These are phyloP conservation scores for Debaryomyces tyrocola DNA, from an alignment of 805 yeast species.

Conservation along the genomic window DNA sequence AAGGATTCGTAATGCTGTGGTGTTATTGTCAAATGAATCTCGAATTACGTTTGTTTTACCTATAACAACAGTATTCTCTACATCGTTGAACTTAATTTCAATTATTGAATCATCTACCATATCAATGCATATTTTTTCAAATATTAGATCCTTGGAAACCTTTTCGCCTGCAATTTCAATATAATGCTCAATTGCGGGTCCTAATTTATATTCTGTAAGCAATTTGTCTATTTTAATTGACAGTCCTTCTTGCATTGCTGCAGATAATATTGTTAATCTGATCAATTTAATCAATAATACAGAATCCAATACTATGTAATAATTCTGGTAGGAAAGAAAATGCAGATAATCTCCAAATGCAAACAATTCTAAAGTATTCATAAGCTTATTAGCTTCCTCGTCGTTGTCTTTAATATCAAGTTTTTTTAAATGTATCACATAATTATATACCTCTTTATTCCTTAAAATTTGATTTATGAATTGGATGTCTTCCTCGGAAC, in stretches of 20 bases:
- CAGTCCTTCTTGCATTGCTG: conserved; percentile 22
- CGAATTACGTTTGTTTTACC: conserved; percentile 19
- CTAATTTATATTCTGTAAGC: conserved; percentile 14
- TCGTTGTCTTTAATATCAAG: background rate
- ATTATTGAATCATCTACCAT: conserved; percentile 25
- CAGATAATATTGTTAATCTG: conserved; percentile 25
- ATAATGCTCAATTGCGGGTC: conserved; percentile 6
- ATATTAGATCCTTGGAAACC: background rate
- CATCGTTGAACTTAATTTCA: conserved; percentile 29
- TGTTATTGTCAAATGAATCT: conserved; percentile 30
- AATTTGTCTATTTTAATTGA: conserved; percentile 11
- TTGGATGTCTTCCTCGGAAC: background rate
- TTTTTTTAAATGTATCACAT: background rate
- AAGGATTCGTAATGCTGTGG: conserved; percentile 22
- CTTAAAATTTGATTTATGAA: background rate
- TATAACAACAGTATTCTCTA: conserved; percentile 14
- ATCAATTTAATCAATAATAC: conserved; percentile 22
- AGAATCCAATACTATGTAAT: conserved; percentile 14
- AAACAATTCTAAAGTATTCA: conserved; percentile 37
- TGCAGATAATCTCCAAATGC: conserved; percentile 34
- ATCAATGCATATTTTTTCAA: conserved; percentile 23
- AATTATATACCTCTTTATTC: conserved; percentile 3
- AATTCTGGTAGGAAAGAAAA: conserved; percentile 17
- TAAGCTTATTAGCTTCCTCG: background rate
- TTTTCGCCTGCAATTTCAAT: background rate